Base-by-base conservation (phyloP, 192 early-diverging fungal genomes). In the Spizellomyces sp. region DNA sequence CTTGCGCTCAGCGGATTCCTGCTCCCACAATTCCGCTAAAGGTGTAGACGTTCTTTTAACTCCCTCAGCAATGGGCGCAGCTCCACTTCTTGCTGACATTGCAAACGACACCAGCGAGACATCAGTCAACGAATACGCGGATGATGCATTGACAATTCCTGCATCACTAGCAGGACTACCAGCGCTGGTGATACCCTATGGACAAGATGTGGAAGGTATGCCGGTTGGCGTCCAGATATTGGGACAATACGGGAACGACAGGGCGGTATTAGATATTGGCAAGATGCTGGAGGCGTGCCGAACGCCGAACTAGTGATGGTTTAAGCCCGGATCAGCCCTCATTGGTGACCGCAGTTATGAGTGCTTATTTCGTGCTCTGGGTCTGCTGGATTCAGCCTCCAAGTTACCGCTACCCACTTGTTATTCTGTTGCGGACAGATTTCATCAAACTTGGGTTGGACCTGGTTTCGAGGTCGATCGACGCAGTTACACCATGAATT, bases 141-240 rank as follows among this genome's bases (percentile, higher is more conserved):
- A 93, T 71, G 96, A 98, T 81, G 89, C 95, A 14, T 86, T 96
- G 84, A 96, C 94, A 6, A 89, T 96, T 1, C 91, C 96, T 14
- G 91, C 91, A 6, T 93, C 89, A 64, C 78, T 98, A 66, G 94
- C 93, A 0, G 96, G 96, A 44, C 63, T 88, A 9, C 77, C 75
- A 36, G 78, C 78, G 4, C n/a, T 80, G 17, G 67, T 56, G 9
- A 45, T 84, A 6, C 82, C 82, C 4, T 69, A 58, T 71, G 58
- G 58, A 48, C 54, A 48, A 9, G 14, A 5, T 9, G 67, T 75
- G 5, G 78, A 81, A 41, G 85, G 85, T 6, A 78, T 89, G 67
- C 92, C 93, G 8, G 77, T 94, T 69, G 94, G 93, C 1, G 72
- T 98, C 48, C 96, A 98, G 74, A 75, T 98, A n/a, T 73, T 90